phyloP scores from a whole-genome alignment of 2,329 filamentous ascomycete genomes.

The Botrytis byssoidea region DNA sequence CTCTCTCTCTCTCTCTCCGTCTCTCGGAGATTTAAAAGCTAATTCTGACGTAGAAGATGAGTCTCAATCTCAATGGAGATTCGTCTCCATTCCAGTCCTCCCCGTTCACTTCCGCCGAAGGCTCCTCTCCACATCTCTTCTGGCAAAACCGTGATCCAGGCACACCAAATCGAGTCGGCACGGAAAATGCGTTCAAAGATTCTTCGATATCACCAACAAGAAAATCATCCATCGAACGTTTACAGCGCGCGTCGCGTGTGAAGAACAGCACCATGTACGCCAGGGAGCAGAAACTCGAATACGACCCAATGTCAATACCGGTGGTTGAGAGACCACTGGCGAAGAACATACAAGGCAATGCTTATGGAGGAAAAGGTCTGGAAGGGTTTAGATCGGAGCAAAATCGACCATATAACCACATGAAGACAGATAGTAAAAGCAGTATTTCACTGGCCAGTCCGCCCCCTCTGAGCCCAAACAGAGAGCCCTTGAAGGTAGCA shows the following conservation, averaged over 20 bases:
- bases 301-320: slow-evolving; percentile 77
- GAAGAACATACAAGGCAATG: slow-evolving; percentile 69
- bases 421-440: slow-evolving; percentile 58
- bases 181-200: slow-evolving; percentile 67
- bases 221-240: slow-evolving; percentile 88
- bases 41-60: slow-evolving; percentile 55
- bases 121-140: slow-evolving; percentile 79
- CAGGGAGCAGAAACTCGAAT: slow-evolving; percentile 87
- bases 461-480: slow-evolving; percentile 30
- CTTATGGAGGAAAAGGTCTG: slow-evolving; percentile 59
- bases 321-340: slow-evolving; percentile 80
- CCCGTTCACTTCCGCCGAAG: slow-evolving; percentile 58
- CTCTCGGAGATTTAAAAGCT: slow-evolving; percentile 34
- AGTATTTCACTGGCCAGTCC: slow-evolving; percentile 59
- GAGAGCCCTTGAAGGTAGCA: slow-evolving; percentile 43
- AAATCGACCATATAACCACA: slow-evolving; percentile 45
- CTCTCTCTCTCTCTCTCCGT: too few species aligned
- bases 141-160: slow-evolving; percentile 77
- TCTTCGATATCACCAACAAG: slow-evolving; percentile 66
- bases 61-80: slow-evolving; percentile 59
- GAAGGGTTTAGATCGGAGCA: slow-evolving; percentile 52
- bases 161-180: slow-evolving; percentile 61
- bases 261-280: slow-evolving; percentile 98
- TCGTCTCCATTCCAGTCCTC: slow-evolving; percentile 85
- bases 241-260: slow-evolving; percentile 91